phyloP scores from a whole-genome alignment of 2,329 filamentous ascomycete genomes.

The Calonectria pteridis region DNA sequence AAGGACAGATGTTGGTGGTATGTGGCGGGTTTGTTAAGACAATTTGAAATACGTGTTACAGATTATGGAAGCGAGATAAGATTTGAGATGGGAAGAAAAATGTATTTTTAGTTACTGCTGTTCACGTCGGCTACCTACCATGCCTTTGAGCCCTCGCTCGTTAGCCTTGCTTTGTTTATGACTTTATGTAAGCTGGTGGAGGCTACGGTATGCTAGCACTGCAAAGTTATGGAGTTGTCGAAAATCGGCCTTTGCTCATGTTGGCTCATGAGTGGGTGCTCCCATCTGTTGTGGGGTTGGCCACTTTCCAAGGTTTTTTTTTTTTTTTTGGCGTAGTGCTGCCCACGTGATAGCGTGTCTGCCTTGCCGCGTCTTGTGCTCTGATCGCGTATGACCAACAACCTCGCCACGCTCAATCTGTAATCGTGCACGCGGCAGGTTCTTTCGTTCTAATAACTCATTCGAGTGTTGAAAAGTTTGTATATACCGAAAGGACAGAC shows the following conservation, averaged over 20 bases:
- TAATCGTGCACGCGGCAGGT: neutral
- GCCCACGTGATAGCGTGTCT: slow-evolving; percentile 44
- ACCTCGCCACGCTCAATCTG: neutral
- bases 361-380: slow-evolving; percentile 40
- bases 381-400: slow-evolving; percentile 32
- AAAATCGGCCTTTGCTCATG: slow-evolving; percentile 27
- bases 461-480: neutral
- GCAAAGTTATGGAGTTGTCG: slow-evolving; percentile 26
- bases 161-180: slow-evolving; percentile 15
- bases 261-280: neutral
- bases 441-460: neutral
- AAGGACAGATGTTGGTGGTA: neutral
- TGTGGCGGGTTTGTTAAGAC: neutral
- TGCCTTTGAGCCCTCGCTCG: neutral
- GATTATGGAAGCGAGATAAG: neutral
- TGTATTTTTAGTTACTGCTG: neutral
- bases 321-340: neutral
- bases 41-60: neutral
- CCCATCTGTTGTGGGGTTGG: neutral
- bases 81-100: neutral
- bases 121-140: neutral
- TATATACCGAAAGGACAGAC: neutral
- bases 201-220: slow-evolving; percentile 12
- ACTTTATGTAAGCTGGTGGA: slow-evolving; percentile 42
- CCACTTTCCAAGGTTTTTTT: slow-evolving; percentile 1